A percentile compares a stretch with the other conserved stretches of the same genome.
Evolutionary conservation across 1,139 yeast genomes (phyloP).

Genomic region (Kazachstania sp.): DNA sequence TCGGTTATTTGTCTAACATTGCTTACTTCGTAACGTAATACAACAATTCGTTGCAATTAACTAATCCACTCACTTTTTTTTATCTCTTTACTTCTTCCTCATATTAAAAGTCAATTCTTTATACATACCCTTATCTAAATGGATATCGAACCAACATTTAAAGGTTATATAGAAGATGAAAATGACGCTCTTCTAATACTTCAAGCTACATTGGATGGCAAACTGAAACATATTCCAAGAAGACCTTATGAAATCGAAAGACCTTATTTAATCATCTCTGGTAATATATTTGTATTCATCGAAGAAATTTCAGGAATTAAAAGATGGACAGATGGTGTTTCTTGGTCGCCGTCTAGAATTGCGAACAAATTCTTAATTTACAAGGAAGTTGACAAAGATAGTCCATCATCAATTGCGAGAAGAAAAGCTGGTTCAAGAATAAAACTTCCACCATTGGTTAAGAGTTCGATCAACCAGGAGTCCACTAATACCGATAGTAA

Average conservation of each 20-base stretch:
- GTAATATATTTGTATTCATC: constrained; percentile 75
- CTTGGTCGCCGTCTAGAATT: constrained; percentile 88
- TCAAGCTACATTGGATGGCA: constrained; percentile 63
- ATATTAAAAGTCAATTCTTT: neutral
- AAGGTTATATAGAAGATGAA: constrained; percentile 73
- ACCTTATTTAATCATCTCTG: constrained; percentile 54
- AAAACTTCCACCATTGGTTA: constrained; percentile 11
- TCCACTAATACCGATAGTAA: constrained; percentile 10
- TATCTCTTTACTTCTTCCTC: neutral
- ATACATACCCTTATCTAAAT: constrained; percentile 7
- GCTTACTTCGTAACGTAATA: too few species aligned
- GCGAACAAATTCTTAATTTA: constrained; percentile 77
- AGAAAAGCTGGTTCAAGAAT: constrained; percentile 7
- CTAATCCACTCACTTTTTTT: too few species aligned
- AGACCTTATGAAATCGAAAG: constrained; percentile 82
- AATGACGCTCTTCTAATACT: constrained; percentile 77
- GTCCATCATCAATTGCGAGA: constrained; percentile 5
- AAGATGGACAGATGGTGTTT: constrained; percentile 90
- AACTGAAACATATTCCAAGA: constrained; percentile 57
- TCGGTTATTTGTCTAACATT: too few species aligned
- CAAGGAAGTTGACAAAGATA: constrained; percentile 52
- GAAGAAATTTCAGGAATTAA: constrained; percentile 79
- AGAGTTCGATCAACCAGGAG: constrained; percentile 3
- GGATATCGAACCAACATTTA: constrained; percentile 50
- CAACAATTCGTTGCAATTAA: too few species aligned